Evolutionary conservation across 2,329 filamentous ascomycete genomes (phyloP).

Genomic region (Emmonsia crescens): DNA sequence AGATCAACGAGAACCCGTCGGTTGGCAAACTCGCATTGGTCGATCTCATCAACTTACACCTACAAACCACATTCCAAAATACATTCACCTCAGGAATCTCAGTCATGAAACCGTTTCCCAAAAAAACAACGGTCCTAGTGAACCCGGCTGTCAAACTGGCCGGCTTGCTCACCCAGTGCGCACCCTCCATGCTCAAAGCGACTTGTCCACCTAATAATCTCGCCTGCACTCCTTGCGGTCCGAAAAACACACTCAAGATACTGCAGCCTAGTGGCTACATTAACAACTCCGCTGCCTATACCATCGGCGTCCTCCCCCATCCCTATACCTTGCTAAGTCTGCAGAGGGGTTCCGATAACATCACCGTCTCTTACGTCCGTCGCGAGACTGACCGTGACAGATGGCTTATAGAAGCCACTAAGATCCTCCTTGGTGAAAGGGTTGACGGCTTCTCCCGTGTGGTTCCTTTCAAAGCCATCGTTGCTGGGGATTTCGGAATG

Average conservation of each 20-base stretch:
- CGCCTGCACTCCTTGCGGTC: slow-evolving; percentile 63
- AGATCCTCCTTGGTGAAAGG: slow-evolving; percentile 53
- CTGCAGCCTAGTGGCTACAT: slow-evolving; percentile 56
- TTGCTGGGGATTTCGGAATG: slow-evolving; percentile 56
- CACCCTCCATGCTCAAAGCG: slow-evolving; percentile 57
- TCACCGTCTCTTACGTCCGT: slow-evolving; percentile 56
- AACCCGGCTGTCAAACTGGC: slow-evolving; percentile 62
- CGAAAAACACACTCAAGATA: slow-evolving; percentile 54
- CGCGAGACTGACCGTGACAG: slow-evolving; percentile 60
- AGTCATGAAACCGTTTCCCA: slow-evolving; percentile 66
- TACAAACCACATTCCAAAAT: slow-evolving; percentile 78
- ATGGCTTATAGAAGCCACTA: slow-evolving; percentile 65
- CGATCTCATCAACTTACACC: slow-evolving; percentile 68
- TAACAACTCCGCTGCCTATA: slow-evolving; percentile 64
- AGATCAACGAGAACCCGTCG: slow-evolving; percentile 46
- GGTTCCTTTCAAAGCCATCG: slow-evolving; percentile 66
- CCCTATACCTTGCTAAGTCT: slow-evolving; percentile 73
- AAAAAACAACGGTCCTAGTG: slow-evolving; percentile 63
- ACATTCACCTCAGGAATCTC: slow-evolving; percentile 65
- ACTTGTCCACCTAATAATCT: slow-evolving; percentile 75
- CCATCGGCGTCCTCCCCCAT: slow-evolving; percentile 79
- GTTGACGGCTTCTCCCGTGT: slow-evolving; percentile 56
- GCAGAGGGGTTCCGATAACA: slow-evolving; percentile 45
- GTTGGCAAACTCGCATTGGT: slow-evolving; percentile 57
- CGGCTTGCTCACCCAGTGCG: slow-evolving; percentile 62